These are phyloP conservation scores for Quambalaria eucalypti DNA, from an alignment of 1,284 basidiomycete genomes.

Conservation along the genomic window DNA sequence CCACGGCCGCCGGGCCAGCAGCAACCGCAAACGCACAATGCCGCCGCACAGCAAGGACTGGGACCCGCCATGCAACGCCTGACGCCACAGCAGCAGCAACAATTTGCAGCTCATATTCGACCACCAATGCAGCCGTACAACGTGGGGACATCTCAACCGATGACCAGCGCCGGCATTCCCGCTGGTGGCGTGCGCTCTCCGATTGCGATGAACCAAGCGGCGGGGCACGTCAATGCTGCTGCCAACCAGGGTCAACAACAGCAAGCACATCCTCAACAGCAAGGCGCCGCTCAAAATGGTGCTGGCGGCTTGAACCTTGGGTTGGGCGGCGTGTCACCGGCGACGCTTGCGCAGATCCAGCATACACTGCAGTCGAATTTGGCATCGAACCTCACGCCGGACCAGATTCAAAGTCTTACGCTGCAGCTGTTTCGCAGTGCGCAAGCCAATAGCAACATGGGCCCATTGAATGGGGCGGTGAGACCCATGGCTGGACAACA, in stretches of 20 bases:
- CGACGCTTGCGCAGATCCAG: slow-evolving; percentile 1
- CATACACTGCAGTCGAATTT: neutral
- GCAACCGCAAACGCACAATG: slow-evolving; percentile 13
- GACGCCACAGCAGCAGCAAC: slow-evolving; percentile 4
- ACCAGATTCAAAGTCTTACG: slow-evolving; percentile 8
- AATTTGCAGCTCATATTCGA: slow-evolving; percentile 18
- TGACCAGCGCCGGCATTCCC: too few relatives aligned
- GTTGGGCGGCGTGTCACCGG: slow-evolving; percentile 4
- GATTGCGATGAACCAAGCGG: too few relatives aligned
- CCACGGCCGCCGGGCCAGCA: slow-evolving; percentile 11
- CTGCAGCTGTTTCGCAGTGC: slow-evolving; percentile 6
- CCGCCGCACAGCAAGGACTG: slow-evolving; percentile 4
- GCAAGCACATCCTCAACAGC: too few relatives aligned
- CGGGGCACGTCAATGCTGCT: neutral
- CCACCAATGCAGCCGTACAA: slow-evolving; percentile 5
- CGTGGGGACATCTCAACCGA: too few relatives aligned
- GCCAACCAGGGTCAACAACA: neutral
- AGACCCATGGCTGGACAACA: too few relatives aligned
- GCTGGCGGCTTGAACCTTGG: slow-evolving; percentile 7
- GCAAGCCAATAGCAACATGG: slow-evolving; percentile 3
- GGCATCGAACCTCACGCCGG: slow-evolving; percentile 3
- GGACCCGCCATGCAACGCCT: slow-evolving; percentile 1
- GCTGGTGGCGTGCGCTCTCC: too few relatives aligned
- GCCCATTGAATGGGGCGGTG: too few relatives aligned
- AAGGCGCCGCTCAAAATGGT: too few relatives aligned